These are phyloP conservation scores for Serendipita vermifera DNA, from an alignment of 768 basidiomycete genomes.

Conservation along the genomic window DNA sequence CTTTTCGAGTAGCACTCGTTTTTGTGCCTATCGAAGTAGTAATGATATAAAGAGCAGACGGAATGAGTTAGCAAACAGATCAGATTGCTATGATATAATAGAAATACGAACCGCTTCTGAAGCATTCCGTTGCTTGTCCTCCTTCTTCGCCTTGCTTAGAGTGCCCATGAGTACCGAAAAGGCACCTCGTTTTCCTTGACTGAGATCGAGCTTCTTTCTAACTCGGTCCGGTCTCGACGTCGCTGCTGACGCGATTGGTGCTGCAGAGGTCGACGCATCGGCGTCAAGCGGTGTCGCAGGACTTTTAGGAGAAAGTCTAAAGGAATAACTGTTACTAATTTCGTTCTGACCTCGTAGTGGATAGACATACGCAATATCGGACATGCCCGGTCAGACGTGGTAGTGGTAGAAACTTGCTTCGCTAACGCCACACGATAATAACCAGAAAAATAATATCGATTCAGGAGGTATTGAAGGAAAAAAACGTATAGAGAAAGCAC, in stretches of 20 bases:
- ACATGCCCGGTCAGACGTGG: background rate
- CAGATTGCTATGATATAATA: background rate
- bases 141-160: constrained; percentile 75
- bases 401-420: background rate
- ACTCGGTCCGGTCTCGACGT: background rate
- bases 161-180: constrained; percentile 74
- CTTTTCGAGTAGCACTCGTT: constrained; percentile 69
- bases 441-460: too few species aligned
- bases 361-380: background rate
- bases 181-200: constrained; percentile 18
- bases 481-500: too few species aligned
- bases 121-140: constrained; percentile 73
- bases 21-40: constrained; percentile 54
- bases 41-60: too few species aligned
- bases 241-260: background rate
- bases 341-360: too few species aligned
- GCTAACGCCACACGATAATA: too few species aligned
- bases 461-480: too few species aligned
- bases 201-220: constrained; percentile 5
- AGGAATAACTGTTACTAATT: background rate
- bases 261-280: background rate
- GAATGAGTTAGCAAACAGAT: background rate
- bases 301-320: background rate
- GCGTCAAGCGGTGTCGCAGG: background rate
- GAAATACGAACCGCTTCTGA: constrained; percentile 56